phyloP scores from a whole-genome alignment of 768 basidiomycete genomes.

The Baorangia bicolor region DNA sequence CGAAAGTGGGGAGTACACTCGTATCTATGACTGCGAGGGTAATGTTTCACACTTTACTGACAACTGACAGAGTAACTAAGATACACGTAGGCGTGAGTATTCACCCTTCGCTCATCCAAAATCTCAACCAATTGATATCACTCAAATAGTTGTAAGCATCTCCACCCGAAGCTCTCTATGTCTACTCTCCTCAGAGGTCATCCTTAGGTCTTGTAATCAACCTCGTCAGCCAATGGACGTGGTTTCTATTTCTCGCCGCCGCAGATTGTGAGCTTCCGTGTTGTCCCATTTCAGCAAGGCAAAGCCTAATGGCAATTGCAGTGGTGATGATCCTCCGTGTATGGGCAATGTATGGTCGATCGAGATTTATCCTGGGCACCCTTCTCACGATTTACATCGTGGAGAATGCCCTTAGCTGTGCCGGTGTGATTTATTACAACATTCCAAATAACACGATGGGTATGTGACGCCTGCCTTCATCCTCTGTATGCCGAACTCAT shows the following conservation, averaged over 20 bases:
- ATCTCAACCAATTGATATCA: too few species aligned
- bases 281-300: not conserved
- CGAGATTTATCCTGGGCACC: not conserved
- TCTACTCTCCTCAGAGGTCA: not conserved
- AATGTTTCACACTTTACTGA: too few species aligned
- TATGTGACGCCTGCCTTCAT: too few species aligned
- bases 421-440: not conserved
- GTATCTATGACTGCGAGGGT: too few species aligned
- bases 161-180: too few species aligned
- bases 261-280: not conserved
- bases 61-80: too few species aligned
- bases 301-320: not conserved
- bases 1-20: too few species aligned
- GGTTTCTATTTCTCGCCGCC: not conserved
- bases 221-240: not conserved
- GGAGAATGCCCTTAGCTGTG: not conserved
- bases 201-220: not conserved
- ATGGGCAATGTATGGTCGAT: not conserved
- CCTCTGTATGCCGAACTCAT: too few species aligned
- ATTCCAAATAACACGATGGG: not conserved
- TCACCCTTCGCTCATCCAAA: too few species aligned
- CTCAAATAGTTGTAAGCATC: too few species aligned
- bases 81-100: too few species aligned
- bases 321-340: not conserved
- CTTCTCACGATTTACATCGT: not conserved